These are phyloP conservation scores for Macrotyloma uniflorum DNA, from an alignment of 306 rosid genomes.

Conservation along the genomic window DNA sequence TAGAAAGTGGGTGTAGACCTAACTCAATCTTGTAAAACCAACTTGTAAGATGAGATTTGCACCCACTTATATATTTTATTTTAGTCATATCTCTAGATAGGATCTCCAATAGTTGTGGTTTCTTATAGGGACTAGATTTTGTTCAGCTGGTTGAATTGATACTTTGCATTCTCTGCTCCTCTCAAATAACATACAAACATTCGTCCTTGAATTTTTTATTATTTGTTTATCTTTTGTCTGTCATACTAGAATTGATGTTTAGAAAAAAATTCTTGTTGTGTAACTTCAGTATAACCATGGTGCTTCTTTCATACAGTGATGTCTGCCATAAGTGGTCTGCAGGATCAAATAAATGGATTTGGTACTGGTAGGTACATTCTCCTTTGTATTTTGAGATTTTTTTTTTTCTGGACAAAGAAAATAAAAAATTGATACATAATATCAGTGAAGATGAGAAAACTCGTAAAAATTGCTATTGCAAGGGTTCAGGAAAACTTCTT, in stretches of 20 bases:
- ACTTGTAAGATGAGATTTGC: no score
- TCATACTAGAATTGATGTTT: background rate
- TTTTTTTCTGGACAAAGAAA: background rate
- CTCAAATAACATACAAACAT: conserved; percentile 2
- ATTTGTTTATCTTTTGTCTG: conserved; percentile 15
- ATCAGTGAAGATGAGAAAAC: conserved; percentile 1
- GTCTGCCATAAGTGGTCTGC: conserved; percentile 93
- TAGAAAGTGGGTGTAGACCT: no score
- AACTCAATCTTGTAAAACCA: no score
- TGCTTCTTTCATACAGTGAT: conserved; percentile 66
- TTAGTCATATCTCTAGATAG: no score
- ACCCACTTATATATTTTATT: no score
- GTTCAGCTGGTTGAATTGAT: conserved; percentile 30
- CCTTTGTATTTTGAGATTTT: conserved; percentile 25
- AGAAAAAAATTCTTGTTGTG: background rate
- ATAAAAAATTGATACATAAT: background rate
- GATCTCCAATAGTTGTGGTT: background rate
- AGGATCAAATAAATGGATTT: conserved; percentile 69
- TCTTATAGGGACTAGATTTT: background rate
- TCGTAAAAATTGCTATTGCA: background rate
- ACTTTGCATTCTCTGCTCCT: conserved; percentile 20
- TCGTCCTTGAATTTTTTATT: background rate
- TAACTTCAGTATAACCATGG: conserved; percentile 34
- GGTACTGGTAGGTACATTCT: conserved; percentile 72
- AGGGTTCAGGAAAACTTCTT: background rate